Evolutionary conservation across 192 early-diverging fungal species (phyloP), one percentile per base, ranked within the genome.

Genomic region (Kappamyces sp.): DNA sequence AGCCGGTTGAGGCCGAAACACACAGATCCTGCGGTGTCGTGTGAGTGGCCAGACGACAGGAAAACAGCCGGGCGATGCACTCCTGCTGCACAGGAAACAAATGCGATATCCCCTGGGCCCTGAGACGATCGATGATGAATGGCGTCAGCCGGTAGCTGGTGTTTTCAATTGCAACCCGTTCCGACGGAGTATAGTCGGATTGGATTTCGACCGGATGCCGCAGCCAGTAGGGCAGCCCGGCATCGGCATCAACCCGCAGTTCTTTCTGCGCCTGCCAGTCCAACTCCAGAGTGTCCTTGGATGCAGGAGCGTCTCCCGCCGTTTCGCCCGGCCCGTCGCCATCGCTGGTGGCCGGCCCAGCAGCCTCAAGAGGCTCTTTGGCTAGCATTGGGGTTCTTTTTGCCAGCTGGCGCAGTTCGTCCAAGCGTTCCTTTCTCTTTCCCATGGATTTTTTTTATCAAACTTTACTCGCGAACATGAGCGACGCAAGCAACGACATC

Each of bases 1-100:
- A 90, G 36, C 96, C 96, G 0, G 96, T 98, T 0, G 94, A 88
- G 13, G 93, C 90, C 5, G 93, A 93, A 10, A 98, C 92, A 63
- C 92, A 93, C 31, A 98, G 63, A 66, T 96, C 93, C 15, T 91
- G 88, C 5, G 89, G 84, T 32, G 81, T 84, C 32, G 83, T 86
- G n/a, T 85, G 78, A 42, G 84, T 77, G 34, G 83, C 75, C 38
- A 85, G 69, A 31, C 74, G 85, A 10, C 89, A 78, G 31, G 72
- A 67, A 34, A 89, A 77, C 32, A 97, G 78, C 9, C 82, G 77
- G 1, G 95, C 91, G 31, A 96, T 82, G 1, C 94, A 87, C 2
- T 87, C 86, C 35, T 84, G 79, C 69, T 97, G 93, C 7, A 96
- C 91, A 8, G 93, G 91, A 77, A 95, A 97, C 41, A 91, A 77